Evolutionary conservation across 176 grass and related monocot genomes (phyloP).

Genomic region (Panicum miliaceum): DNA sequence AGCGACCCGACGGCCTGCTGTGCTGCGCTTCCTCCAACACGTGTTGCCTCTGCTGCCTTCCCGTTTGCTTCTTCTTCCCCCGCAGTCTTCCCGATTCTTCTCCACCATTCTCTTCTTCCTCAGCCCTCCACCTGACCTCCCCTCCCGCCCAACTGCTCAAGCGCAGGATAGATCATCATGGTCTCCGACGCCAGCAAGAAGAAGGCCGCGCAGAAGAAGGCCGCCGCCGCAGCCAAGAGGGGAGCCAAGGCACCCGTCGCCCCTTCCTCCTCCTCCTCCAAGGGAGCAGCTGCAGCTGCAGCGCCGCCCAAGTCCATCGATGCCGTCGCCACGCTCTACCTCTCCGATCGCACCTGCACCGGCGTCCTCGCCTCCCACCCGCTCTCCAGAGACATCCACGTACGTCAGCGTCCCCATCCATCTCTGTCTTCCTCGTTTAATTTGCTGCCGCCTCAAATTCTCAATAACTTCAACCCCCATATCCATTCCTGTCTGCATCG

Average conservation of each 20-base stretch:
- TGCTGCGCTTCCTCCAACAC: too few species aligned
- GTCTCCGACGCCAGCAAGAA: slow-evolving; percentile 99
- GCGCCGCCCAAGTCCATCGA: slow-evolving; percentile 24
- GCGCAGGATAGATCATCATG: slow-evolving; percentile 28
- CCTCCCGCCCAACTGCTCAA: not conserved
- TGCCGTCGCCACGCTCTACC: slow-evolving; percentile 46
- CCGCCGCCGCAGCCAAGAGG: slow-evolving; percentile 85
- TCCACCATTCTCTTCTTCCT: not conserved
- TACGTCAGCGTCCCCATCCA: not conserved
- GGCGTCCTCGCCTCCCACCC: slow-evolving; percentile 87
- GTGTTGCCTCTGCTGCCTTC: too few species aligned
- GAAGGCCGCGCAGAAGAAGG: slow-evolving; percentile 97
- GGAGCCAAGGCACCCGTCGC: slow-evolving; percentile 65
- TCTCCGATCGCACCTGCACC: slow-evolving; percentile 96
- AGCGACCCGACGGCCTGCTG: too few species aligned
- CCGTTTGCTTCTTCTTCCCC: too few species aligned
- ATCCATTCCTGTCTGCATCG: too few species aligned
- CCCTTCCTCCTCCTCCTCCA: slow-evolving; percentile 9
- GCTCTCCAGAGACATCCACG: slow-evolving; percentile 88
- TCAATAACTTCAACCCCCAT: not conserved
- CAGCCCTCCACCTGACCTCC: too few species aligned
- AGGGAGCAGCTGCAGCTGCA: not conserved
- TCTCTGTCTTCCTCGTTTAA: not conserved
- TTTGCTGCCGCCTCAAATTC: not conserved
- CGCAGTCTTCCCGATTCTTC: not conserved